Evolutionary conservation across 73 alveolate genomes (phyloP), one percentile per base, ranked within the genome.

Genomic region (Blepharisma japonicum): DNA sequence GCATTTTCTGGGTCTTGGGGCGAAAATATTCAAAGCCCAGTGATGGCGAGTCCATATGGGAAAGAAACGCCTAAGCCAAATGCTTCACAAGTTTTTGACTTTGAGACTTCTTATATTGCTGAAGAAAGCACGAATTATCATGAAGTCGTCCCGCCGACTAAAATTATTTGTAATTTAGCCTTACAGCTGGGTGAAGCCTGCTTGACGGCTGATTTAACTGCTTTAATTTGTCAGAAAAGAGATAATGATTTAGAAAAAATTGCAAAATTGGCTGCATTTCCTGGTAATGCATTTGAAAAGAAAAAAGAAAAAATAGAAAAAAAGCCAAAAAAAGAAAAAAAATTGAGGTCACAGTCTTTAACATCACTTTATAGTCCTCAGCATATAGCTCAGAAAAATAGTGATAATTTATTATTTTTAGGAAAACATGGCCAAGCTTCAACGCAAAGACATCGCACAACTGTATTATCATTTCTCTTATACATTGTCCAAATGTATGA

Each of bases 131-230:
- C 76, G 2, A 61, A 25, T 61, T 61, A 61, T 25, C 14, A n/a
- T 4, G 80, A 45, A 70, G 61, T 89, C 70, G 70, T 89, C 45
- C 87, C 86, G 66, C 93, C 98, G 11, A 87, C 83, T 71, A 96
- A 88, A 83, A 81, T 87, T 72, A 85, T 93, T 25, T 90, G 87
- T 88, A 81, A 82, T 50, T 85, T 93, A 50, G 98, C 98, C 3
- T 78, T 90, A 6, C 90, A 90, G 82, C 80, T 93, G 42, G 98
- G 98, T 14, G 98, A 93, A 90, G 88, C 94, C 42, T 93, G 96
- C 77, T 68, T 93, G 21, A 94, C 98, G 6, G 87, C 90, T 53
- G 98, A 93, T 77, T 80, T 93, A 23, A 92, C 98, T 21, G 91
- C 96, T 32, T 80, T 93, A 25, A 93, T 93, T 46, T 80, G 89